Evolutionary conservation across 2,329 filamentous ascomycete genomes (phyloP).

Genomic region (Trichophyton mentagrophytes): DNA sequence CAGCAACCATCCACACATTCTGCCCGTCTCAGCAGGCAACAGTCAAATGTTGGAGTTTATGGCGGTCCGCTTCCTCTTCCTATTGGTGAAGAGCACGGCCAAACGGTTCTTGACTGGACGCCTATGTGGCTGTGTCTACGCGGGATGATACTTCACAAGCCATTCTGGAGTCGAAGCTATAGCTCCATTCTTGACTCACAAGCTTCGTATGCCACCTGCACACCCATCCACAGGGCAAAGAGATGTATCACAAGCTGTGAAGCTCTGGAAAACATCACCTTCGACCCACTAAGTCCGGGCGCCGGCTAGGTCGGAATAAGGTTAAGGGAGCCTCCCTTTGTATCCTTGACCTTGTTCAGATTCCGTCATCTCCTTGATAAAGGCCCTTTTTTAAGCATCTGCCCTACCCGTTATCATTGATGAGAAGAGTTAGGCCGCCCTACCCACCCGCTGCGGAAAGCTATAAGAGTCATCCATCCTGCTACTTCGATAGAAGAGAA

Average conservation of each 20-base stretch:
- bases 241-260: background rate
- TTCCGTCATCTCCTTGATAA: background rate
- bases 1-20: background rate
- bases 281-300: background rate
- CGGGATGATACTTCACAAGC: background rate
- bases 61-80: background rate
- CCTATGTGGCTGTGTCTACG: background rate
- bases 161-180: background rate
- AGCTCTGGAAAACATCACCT: background rate
- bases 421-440: background rate
- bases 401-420: conserved; percentile 1
- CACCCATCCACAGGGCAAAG: background rate
- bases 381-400: background rate
- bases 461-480: background rate
- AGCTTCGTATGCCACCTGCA: background rate
- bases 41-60: background rate
- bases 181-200: background rate
- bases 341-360: background rate
- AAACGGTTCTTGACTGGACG: background rate
- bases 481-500: background rate
- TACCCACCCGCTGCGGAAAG: background rate
- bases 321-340: background rate
- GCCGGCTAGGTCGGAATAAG: background rate
- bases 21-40: background rate
- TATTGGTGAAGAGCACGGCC: background rate